Evolutionary conservation across 352 stramenopile species (phyloP), one percentile per base, ranked within the genome.

Genomic region (Saprolegnia parasitica): DNA sequence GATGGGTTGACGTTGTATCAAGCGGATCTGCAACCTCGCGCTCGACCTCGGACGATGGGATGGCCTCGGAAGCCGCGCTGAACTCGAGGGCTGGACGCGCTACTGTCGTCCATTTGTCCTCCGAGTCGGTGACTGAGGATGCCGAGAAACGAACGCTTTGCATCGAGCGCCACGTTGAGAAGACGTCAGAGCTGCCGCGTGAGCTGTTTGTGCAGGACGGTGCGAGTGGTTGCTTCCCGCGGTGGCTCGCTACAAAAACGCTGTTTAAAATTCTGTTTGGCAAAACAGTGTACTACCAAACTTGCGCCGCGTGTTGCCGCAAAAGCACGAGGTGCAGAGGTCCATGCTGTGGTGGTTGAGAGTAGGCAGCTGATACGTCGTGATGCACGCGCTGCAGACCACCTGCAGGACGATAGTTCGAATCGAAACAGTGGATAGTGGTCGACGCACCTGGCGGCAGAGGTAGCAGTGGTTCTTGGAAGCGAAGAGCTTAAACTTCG

Each of bases 381-480:
- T 15, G 20, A 60, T 60, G 35, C 52, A 60, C 3, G 13, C 24
- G 35, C 52, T 35, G 35, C 52, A 60, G 16, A 60, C 52, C 3
- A 60, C 52, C 52, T 60, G 9, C 11, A 15, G 18, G 3, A 49
- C 13, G 13, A 24, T 60, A 60, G 24, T n/a, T 13, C 24, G 2
- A 2, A 6, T 55, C 47, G 24, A 55, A 55, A 2, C 13, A 49
- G 42, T 8, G 13, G 3, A 60, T 11, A 35, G 8, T 16, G 1
- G 13, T 15, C 13, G 13, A 42, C 24, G 13, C 13, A 60, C 52
- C 52, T 60, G 52, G 13, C 52, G 13, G 35, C 52, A 60, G 24
- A 35, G 11, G n/a, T 60, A 60, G 35, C 52, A 60, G 35, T 60
- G 52, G 1, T 4, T 60, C 20, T 60, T 60, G 24, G 52, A 42